These are phyloP conservation scores for Tillandsia leiboldiana DNA, from an alignment of 176 grass and related monocot genomes.

Conservation along the genomic window DNA sequence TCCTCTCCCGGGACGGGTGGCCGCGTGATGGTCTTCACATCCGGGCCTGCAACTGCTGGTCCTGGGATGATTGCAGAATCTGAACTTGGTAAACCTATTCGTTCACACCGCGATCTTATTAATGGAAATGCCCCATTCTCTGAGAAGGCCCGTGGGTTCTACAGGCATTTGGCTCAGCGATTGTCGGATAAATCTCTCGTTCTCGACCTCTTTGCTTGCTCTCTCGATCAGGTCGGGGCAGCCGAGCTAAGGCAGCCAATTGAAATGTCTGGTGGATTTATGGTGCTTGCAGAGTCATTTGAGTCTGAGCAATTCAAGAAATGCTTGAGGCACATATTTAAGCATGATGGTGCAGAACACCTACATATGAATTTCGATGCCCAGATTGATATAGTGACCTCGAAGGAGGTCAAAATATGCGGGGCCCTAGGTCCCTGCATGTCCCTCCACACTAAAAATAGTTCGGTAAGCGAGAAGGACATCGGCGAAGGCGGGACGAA, in stretches of 20 bases:
- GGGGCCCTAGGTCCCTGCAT: conserved; percentile 92
- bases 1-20: conserved; percentile 51
- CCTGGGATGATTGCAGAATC: conserved; percentile 76
- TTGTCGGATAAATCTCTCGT: conserved; percentile 60
- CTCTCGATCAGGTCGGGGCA: conserved; percentile 91
- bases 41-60: conserved; percentile 74
- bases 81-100: conserved; percentile 67
- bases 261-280: conserved; percentile 73
- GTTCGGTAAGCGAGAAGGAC: conserved; percentile 67
- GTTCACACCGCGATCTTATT: conserved; percentile 82
- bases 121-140: conserved; percentile 42
- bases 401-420: conserved; percentile 91
- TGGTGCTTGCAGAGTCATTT: conserved; percentile 76
- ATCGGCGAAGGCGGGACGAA: conserved; percentile 82
- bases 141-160: conserved; percentile 63
- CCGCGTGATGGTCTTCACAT: conserved; percentile 83
- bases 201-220: conserved; percentile 85
- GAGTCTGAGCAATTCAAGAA: conserved; percentile 82
- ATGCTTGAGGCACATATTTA: conserved; percentile 69
- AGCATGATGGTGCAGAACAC: conserved; percentile 40
- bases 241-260: conserved; percentile 78
- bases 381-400: conserved; percentile 70
- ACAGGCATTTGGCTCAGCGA: conserved; percentile 71
- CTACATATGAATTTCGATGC: conserved; percentile 91
- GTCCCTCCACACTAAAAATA: conserved; percentile 58